These are phyloP conservation scores for Colletotrichum sp. DNA, from an alignment of 2,329 filamentous ascomycete genomes.

Conservation along the genomic window DNA sequence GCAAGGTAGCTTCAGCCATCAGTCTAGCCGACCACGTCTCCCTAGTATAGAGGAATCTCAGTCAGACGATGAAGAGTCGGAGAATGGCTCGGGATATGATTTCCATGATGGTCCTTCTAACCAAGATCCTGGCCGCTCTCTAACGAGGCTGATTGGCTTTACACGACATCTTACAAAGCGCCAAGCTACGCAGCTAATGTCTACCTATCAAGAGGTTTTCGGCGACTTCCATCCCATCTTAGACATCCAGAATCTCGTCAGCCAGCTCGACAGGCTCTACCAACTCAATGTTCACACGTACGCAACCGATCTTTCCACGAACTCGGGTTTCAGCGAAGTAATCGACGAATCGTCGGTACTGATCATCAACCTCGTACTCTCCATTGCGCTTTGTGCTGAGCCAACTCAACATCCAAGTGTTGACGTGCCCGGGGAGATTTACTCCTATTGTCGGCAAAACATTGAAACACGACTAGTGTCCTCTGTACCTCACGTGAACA, in stretches of 20 bases:
- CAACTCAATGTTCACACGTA: background rate
- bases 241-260: background rate
- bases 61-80: background rate
- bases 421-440: background rate
- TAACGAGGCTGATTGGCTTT: background rate
- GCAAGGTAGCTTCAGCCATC: background rate
- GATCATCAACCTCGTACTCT: background rate
- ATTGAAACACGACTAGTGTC: background rate
- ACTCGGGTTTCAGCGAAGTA: background rate
- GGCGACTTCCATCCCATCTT: conserved; percentile 8
- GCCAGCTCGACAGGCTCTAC: background rate
- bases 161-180: background rate
- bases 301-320: background rate
- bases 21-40: background rate
- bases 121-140: background rate
- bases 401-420: background rate
- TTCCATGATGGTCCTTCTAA: background rate
- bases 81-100: background rate
- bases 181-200: background rate
- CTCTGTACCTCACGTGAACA: background rate
- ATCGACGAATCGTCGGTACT: background rate
- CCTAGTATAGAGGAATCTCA: background rate
- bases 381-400: background rate
- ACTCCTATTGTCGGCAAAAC: background rate
- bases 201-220: background rate